A percentile compares a stretch with the other conserved stretches of the same genome.
Conservation (phyloP, 106 monocot genomes). For the Dioscorea alata region DNA sequence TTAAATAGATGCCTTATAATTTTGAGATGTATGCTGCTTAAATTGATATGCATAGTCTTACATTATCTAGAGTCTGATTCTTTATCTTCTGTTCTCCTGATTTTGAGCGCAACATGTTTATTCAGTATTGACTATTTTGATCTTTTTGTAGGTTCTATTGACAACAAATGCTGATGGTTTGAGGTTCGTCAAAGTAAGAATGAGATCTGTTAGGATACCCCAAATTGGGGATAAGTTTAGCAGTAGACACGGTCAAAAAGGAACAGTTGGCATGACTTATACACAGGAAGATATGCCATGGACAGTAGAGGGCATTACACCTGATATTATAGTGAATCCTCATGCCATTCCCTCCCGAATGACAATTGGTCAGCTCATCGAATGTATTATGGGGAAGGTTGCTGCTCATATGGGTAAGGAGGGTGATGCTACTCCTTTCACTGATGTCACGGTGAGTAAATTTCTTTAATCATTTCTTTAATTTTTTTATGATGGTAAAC, state of each 20-base stretch:
- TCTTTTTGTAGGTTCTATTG: constrained; percentile 56
- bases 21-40: no score
- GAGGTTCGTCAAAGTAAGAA: constrained; percentile 96
- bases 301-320: constrained; percentile 99
- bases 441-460: constrained; percentile 89
- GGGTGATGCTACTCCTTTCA: constrained; percentile 98
- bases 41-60: no score
- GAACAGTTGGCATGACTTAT: constrained; percentile 98
- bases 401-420: constrained; percentile 99
- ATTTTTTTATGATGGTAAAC: no score
- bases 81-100: no score
- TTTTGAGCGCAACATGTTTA: no score
- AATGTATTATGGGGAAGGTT: constrained; percentile 99
- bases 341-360: constrained; percentile 99
- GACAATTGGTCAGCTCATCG: constrained; percentile 99
- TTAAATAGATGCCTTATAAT: no score
- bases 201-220: constrained; percentile 93
- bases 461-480: background rate
- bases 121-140: background rate
- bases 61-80: no score
- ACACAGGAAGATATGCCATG: constrained; percentile 99
- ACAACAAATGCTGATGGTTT: constrained; percentile 99
- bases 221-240: constrained; percentile 99
- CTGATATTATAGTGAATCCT: constrained; percentile 98
- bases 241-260: constrained; percentile 97